Percentiles rank a stretch among this genome's conserved stretches.
phyloP scores from a whole-genome alignment of 495 filamentous ascomycete genomes.

The Penicillium waksmanii region DNA sequence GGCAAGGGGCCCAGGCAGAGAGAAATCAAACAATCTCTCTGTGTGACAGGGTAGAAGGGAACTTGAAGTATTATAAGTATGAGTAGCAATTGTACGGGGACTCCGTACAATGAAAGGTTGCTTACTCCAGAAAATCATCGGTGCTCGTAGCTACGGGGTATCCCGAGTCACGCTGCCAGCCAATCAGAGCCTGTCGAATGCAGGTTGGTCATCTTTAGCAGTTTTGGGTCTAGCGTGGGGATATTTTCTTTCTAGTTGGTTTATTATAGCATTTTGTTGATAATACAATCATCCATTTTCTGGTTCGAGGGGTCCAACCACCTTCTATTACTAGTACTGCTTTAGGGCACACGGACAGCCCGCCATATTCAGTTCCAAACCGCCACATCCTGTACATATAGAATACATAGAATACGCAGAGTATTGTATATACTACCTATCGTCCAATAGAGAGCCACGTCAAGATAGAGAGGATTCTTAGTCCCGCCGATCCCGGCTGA shows the following conservation, averaged over 20 bases:
- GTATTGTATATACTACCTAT: neutral
- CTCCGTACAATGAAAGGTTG: neutral
- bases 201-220: neutral
- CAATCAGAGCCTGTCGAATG: neutral
- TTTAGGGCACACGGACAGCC: too few species aligned
- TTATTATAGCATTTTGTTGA: neutral
- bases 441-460: neutral
- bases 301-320: too few species aligned
- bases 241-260: neutral
- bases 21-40: too few species aligned
- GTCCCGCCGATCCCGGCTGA: neutral
- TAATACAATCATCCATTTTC: neutral
- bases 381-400: too few species aligned
- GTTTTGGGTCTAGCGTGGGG: neutral
- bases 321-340: too few species aligned
- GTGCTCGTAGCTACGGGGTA: constrained; percentile 6
- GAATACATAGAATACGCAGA: too few species aligned
- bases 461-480: neutral
- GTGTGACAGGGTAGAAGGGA: too few species aligned
- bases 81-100: neutral
- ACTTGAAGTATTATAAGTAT: neutral
- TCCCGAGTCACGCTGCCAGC: neutral
- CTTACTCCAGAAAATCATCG: neutral
- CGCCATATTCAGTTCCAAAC: too few species aligned
- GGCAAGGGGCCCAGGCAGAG: neutral